Evolutionary conservation across 2,329 filamentous ascomycete species (phyloP).

Genomic region (Fusarium foetens): DNA sequence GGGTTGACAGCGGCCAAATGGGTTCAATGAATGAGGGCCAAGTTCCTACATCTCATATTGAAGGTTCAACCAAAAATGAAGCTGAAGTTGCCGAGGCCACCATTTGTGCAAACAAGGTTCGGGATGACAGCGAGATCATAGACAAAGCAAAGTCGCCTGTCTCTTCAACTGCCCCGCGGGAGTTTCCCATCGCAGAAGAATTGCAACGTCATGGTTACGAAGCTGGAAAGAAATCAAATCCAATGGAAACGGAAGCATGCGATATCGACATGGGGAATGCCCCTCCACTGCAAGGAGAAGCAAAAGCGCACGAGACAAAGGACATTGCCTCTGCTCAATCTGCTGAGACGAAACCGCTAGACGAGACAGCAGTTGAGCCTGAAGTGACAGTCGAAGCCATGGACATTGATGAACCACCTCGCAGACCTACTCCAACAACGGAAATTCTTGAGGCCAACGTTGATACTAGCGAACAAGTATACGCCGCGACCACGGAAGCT

Average conservation of each 20-base stretch:
- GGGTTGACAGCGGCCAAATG: background rate
- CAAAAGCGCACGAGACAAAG: background rate
- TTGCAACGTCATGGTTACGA: background rate
- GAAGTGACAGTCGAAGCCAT: conserved; percentile 30
- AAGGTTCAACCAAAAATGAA: conserved; percentile 15
- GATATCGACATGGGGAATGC: conserved; percentile 13
- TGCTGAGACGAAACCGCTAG: background rate
- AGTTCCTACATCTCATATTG: background rate
- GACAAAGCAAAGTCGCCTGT: conserved; percentile 10
- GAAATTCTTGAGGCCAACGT: conserved; percentile 21
- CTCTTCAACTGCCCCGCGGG: background rate
- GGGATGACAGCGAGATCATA: background rate
- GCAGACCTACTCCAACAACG: background rate
- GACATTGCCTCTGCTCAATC: background rate
- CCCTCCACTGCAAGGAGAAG: background rate
- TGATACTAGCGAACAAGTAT: conserved; percentile 13
- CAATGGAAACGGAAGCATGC: background rate
- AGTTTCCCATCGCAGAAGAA: background rate
- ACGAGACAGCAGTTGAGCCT: background rate
- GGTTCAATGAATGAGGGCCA: background rate
- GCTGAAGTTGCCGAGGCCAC: background rate
- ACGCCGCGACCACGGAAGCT: conserved; percentile 9
- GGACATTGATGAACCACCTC: conserved; percentile 35
- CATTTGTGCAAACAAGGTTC: background rate
- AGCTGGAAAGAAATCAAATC: background rate